These are phyloP conservation scores for Aquilaria malaccensis DNA, from an alignment of 345 rosid species.

Conservation along the genomic window DNA sequence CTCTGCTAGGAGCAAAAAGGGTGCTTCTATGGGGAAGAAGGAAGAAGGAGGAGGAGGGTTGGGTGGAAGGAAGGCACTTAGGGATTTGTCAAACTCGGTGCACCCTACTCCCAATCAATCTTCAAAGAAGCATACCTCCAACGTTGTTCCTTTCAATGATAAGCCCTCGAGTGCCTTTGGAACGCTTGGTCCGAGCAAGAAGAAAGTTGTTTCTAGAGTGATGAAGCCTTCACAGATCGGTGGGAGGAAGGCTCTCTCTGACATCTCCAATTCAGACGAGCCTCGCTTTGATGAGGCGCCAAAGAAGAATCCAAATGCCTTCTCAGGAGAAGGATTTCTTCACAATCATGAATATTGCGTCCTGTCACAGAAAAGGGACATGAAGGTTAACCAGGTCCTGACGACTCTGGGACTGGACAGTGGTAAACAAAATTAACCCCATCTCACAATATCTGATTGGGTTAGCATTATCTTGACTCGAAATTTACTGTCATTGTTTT, in stretches of 20 bases:
- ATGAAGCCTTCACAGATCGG: conserved; percentile 19
- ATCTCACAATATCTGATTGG: neutral
- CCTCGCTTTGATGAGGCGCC: conserved; percentile 21
- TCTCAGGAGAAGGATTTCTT: conserved; percentile 33
- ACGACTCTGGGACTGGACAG: conserved; percentile 32
- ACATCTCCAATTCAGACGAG: conserved; percentile 48
- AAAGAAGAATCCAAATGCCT: conserved; percentile 27
- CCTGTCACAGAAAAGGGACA: conserved; percentile 25
- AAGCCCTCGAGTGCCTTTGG: conserved; percentile 15
- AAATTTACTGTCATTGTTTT: neutral
- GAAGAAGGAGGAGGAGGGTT: conserved; percentile 18
- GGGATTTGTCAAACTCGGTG: conserved; percentile 54
- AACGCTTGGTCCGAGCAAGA: conserved; percentile 24
- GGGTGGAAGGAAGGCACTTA: conserved; percentile 54
- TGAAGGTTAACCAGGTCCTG: conserved; percentile 32
- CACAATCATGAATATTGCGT: conserved; percentile 53
- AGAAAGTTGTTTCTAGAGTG: conserved; percentile 23
- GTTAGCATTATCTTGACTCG: neutral
- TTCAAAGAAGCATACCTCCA: conserved; percentile 27
- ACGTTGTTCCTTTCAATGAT: conserved; percentile 16
- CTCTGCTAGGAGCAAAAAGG: conserved; percentile 27
- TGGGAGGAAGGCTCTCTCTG: conserved; percentile 44
- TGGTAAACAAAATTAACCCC: conserved; percentile 13
- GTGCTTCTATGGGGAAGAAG: conserved; percentile 22
- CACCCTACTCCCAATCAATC: conserved; percentile 26